These are phyloP conservation scores for Cyberlindnera veronae DNA, from an alignment of 805 yeast species.

Conservation along the genomic window DNA sequence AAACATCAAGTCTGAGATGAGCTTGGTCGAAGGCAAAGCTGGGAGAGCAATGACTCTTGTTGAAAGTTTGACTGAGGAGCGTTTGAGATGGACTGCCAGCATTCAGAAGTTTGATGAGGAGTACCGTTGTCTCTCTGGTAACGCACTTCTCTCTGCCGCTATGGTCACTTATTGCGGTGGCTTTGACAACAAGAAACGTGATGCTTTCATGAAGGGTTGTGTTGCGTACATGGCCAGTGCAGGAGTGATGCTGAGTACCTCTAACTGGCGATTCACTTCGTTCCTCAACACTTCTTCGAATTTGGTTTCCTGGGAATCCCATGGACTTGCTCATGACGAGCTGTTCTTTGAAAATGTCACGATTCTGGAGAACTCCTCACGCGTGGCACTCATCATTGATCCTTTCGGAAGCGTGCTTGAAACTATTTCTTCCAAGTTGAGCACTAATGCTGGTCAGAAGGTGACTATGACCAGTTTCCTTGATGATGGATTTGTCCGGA, in stretches of 20 bases:
- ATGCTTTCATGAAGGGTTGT: slow-evolving; percentile 34
- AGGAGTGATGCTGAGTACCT: slow-evolving; percentile 39
- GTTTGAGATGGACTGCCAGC: slow-evolving; percentile 68
- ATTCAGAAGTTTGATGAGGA: slow-evolving; percentile 47
- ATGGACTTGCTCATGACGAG: slow-evolving; percentile 56
- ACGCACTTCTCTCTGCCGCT: slow-evolving; percentile 61
- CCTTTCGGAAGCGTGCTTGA: slow-evolving; percentile 52
- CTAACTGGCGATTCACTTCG: no score
- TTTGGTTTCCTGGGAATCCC: slow-evolving; percentile 46
- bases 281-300: slow-evolving; percentile 40
- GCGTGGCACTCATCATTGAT: slow-evolving; percentile 65
- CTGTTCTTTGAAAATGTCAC: slow-evolving; percentile 61
- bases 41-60: slow-evolving; percentile 58
- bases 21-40: slow-evolving; percentile 54
- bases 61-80: slow-evolving; percentile 61
- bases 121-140: slow-evolving; percentile 54
- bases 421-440: slow-evolving; percentile 35
- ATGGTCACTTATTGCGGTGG: slow-evolving; percentile 58
- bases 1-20: slow-evolving; percentile 67
- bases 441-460: slow-evolving; percentile 34
- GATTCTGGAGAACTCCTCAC: slow-evolving; percentile 38
- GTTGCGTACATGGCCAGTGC: slow-evolving; percentile 31
- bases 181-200: slow-evolving; percentile 48
- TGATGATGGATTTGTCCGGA: slow-evolving; percentile 61
- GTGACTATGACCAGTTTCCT: slow-evolving; percentile 64